Evolutionary conservation across 352 stramenopile species (phyloP).

Genomic region (Pythium folliculosum): DNA sequence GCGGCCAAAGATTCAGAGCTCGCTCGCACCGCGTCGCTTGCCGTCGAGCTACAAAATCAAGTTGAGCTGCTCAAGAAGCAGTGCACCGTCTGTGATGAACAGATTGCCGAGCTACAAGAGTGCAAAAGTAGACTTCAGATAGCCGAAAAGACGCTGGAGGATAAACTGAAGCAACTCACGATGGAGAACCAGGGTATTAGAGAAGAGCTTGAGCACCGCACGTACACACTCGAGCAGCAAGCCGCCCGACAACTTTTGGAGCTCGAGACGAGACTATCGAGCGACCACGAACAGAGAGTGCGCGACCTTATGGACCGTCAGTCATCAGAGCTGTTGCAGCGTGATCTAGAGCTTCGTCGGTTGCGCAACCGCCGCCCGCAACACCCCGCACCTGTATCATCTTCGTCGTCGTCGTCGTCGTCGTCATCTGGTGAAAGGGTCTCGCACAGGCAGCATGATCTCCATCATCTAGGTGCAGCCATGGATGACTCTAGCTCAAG

Average conservation of each 20-base stretch:
- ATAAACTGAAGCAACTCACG: slow-evolving; percentile 20
- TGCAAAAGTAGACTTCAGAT: slow-evolving; percentile 17
- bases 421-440: slow-evolving; percentile 25
- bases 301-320: slow-evolving; percentile 46
- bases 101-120: slow-evolving; percentile 22
- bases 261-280: slow-evolving; percentile 37
- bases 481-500: slow-evolving; percentile 1
- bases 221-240: slow-evolving; percentile 39
- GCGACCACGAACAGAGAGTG: slow-evolving; percentile 42
- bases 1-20: slow-evolving; percentile 3
- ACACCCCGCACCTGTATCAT: slow-evolving; percentile 7
- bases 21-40: background rate
- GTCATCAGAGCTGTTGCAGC: slow-evolving; percentile 34
- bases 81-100: slow-evolving; percentile 6
- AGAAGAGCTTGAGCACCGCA: slow-evolving; percentile 20
- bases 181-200: slow-evolving; percentile 9
- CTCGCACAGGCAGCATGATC: slow-evolving; percentile 19
- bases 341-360: slow-evolving; percentile 28
- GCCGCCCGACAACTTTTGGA: slow-evolving; percentile 34
- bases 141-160: slow-evolving; percentile 13
- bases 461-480: slow-evolving; percentile 19
- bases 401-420: slow-evolving; percentile 30
- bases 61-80: background rate
- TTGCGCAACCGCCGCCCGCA: slow-evolving; percentile 6
- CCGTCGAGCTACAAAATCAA: background rate